Percentiles rank a stretch among this genome's conserved stretches.
Conservation (phyloP, 2,329 filamentous ascomycete genomes). For the Stylonectria norvegica region DNA sequence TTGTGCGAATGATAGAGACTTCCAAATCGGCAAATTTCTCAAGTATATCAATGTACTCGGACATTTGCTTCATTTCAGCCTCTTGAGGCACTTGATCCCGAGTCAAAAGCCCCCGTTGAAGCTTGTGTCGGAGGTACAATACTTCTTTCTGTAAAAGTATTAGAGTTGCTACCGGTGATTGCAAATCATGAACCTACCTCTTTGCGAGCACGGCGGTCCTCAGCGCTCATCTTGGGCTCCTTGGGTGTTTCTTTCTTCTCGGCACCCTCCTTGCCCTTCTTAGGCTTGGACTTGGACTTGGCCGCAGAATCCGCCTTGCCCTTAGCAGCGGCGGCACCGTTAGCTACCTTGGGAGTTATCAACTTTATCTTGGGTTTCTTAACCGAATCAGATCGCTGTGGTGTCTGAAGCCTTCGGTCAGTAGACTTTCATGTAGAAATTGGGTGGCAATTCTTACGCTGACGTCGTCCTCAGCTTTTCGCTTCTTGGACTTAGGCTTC, state of each 20-base stretch:
- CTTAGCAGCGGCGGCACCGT: conserved; percentile 57
- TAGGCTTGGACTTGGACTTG: conserved; percentile 53
- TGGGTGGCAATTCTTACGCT: conserved; percentile 37
- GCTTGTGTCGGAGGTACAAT: conserved; percentile 88
- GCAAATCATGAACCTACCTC: conserved; percentile 43
- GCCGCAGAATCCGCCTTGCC: conserved; percentile 49
- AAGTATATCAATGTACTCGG: conserved; percentile 73
- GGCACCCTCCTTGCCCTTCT: conserved; percentile 56
- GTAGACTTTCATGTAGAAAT: conserved; percentile 1
- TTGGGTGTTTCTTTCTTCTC: conserved; percentile 56
- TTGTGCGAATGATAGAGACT: conserved; percentile 79
- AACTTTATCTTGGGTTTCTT: conserved; percentile 68
- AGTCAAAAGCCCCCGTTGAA: conserved; percentile 90
- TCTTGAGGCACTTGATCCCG: conserved; percentile 82
- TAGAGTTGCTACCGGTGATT: conserved; percentile 26
- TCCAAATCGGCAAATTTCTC: conserved; percentile 79
- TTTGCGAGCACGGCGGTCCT: conserved; percentile 58
- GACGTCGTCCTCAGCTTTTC: conserved; percentile 79
- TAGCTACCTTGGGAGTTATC: conserved; percentile 66
- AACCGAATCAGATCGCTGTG: conserved; percentile 57
- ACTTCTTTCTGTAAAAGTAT: conserved; percentile 62
- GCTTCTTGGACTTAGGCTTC: conserved; percentile 72
- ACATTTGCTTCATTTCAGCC: conserved; percentile 77
- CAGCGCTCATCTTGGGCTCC: conserved; percentile 55
- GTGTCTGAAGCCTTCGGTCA: conserved; percentile 41